Base-by-base conservation (phyloP, 2,329 filamentous ascomycete genomes). In the Diaporthe vexans region DNA sequence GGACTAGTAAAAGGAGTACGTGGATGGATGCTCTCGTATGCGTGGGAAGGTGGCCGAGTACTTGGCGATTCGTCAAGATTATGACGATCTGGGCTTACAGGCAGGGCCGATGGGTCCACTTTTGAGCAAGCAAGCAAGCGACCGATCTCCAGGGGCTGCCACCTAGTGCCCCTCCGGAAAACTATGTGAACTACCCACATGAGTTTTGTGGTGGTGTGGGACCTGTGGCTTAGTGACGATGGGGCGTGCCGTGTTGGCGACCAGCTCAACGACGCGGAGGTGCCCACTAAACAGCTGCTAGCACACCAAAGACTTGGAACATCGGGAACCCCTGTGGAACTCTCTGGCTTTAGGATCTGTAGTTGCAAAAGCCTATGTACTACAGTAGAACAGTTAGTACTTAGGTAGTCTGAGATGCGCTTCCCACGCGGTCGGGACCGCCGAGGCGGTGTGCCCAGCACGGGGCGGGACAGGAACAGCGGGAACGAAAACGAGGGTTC, bases 381-480 rank as follows among this genome's bases (percentile, higher is more conserved):
- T 5, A 43, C 40, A 43, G 19, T 26, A 35, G n/a, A 33, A 19
- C 37, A 21, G 46, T 52, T 68, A 68, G 48, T n/a, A n/a, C n/a
- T n/a, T n/a, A n/a, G n/a, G n/a, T n/a, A 40, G 63, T 35, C 48
- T 21, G 11, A 26, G 13, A 54, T 15, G 33, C 40, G 33, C n/a
- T 68, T 68, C 63, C 58, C 63, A 54, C 33, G 46, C 63, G 46
- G 46, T 68, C 63, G 63, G 63, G 63, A 54, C n/a, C 48, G 33
- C 63, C 63, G 63, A 68, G 63, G 63, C 63, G 63, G 63, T 54
- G 63, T 68, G 21, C 63, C n/a, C 21, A 11, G 7, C 61, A 40
- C 3, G 24, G 21, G 63, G 63, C 29, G 61, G 46, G 48, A 52
- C 29, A 33, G 29, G 29, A 33, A 33, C 29, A 33, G 29, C 46